Conservation (phyloP, 1,284 basidiomycete genomes). For the Malassezia brasiliensis region DNA sequence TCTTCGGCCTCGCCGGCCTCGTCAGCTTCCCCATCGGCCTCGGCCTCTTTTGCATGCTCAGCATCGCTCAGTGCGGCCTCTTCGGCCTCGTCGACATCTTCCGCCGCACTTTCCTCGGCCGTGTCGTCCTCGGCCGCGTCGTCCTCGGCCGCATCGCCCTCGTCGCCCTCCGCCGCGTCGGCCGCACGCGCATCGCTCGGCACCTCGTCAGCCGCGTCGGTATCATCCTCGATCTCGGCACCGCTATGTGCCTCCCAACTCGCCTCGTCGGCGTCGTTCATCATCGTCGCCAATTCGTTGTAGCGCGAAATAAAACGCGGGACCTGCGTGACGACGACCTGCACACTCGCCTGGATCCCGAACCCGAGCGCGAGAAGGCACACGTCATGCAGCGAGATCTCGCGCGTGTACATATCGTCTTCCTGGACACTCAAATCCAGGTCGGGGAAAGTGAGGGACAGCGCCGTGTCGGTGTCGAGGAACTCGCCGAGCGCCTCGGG, state of each 20-base stretch:
- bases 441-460: constrained; percentile 31
- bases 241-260: constrained; percentile 7
- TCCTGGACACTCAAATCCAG: constrained; percentile 34
- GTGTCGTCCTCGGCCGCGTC: constrained; percentile 7
- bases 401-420: constrained; percentile 40
- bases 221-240: background rate
- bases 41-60: too few species aligned
- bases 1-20: background rate
- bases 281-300: constrained; percentile 35
- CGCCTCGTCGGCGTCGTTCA: constrained; percentile 21
- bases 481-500: constrained; percentile 43
- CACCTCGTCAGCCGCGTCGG: background rate
- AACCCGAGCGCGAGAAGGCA: constrained; percentile 32
- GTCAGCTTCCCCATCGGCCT: too few species aligned
- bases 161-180: background rate
- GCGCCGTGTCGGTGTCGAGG: constrained; percentile 37
- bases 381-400: constrained; percentile 37
- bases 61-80: too few species aligned
- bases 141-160: constrained; percentile 16
- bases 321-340: constrained; percentile 29
- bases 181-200: background rate
- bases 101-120: background rate
- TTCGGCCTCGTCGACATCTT: background rate
- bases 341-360: constrained; percentile 29
- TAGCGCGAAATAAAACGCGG: constrained; percentile 39